Base-by-base conservation (phyloP, 1,139 yeast genomes). In the Kluyveromyces sp. region DNA sequence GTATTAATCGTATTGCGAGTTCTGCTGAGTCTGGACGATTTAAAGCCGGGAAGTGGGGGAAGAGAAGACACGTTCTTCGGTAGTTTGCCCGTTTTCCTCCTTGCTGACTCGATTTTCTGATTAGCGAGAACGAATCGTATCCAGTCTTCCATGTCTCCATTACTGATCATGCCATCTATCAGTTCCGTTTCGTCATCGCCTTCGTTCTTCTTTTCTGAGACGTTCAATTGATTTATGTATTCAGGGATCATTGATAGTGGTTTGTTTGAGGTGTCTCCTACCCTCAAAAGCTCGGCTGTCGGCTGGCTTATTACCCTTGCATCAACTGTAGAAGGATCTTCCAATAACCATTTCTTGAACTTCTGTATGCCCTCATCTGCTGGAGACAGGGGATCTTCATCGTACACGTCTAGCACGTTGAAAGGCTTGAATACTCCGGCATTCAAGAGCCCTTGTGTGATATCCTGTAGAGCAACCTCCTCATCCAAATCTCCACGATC, bases 381-480 rank as follows among this genome's bases (percentile, higher is more conserved):
- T 6, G 60, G 55, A 8, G 58, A 54, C 20, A 61, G 59, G 8
- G 62, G 57, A 42, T 67, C 60, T 42, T 64, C 69, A 42, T 70
- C 75, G 46, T 61, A 66, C 1, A 68, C 65, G 49, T 71, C 75
- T 26, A 68, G 48, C 3, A 63, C 18, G 39, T 68, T 66, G n/a
- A 61, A 48, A 0, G 83, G 83, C 44, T 71, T 71, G 9, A 81
- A 58, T 40, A 77, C 63, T 2, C 81, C 83, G 13, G 73, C 57
- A 48, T 73, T 71, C 26, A 74, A 70, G 67, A 83, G 66, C 0
- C 84, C 83, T 54, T 76, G 75, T 33, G 83, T 66, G 9, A 81
- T 66, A 57, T 84, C 94, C 41, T 74, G 77, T 9, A 80, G 55
- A 6, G 67, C 70, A 6, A 77, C 68, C 12, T 64, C 66, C 8